Percentiles rank a stretch among this genome's conserved stretches.
Evolutionary conservation across 202 grass and related monocot genomes (phyloP).

Genomic region (Miscanthus sacchariflorus): DNA sequence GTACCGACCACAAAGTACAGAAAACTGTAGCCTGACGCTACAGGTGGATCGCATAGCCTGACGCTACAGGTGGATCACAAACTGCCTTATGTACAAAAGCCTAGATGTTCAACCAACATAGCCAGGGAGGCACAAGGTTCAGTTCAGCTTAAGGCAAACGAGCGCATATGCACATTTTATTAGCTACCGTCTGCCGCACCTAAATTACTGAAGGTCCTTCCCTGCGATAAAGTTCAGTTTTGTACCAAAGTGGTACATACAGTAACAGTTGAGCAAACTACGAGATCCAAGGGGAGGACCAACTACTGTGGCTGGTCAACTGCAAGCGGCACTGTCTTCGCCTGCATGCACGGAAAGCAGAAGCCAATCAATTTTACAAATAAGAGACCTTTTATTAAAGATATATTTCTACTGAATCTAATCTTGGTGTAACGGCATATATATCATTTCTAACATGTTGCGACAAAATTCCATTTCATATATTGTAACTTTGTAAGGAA

Average conservation of each 20-base stretch:
- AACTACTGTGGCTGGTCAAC: constrained; percentile 60
- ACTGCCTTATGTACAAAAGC: constrained; percentile 7
- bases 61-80: background rate
- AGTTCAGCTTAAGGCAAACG: background rate
- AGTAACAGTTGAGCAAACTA: background rate
- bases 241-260: background rate
- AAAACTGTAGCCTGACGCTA: background rate
- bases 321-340: constrained; percentile 78
- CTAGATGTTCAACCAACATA: constrained; percentile 31
- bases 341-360: constrained; percentile 51
- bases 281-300: background rate
- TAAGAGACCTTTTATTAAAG: background rate
- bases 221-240: background rate
- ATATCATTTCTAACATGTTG: background rate
- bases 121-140: background rate
- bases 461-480: background rate
- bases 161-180: constrained; percentile 10
- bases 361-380: constrained; percentile 3
- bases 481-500: background rate
- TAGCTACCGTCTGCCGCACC: constrained; percentile 7
- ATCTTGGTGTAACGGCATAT: background rate
- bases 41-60: background rate
- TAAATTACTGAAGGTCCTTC: background rate
- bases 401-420: background rate
- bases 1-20: background rate